Base-by-base conservation (phyloP, 2,329 filamentous ascomycete species). In the Aspergillus fijiensis region DNA sequence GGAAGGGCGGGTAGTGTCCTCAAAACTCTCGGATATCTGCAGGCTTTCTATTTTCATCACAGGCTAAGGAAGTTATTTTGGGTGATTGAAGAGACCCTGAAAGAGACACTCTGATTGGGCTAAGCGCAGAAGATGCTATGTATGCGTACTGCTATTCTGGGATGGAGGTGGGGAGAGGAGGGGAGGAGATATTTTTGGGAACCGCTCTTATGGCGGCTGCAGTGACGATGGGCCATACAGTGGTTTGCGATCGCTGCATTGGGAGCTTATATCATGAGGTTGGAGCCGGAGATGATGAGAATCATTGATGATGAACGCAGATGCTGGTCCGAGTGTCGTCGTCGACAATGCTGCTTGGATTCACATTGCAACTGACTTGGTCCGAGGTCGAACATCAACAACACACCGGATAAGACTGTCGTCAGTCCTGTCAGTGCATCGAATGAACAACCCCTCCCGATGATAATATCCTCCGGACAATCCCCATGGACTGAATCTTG, bases 41-140 rank as follows among this genome's bases (percentile, higher is more conserved):
- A 35, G 53, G 29, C 14, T 35, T 55, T 55, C 53, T 55, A 55
- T 49, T 49, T 55, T 55, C 53, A 55, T 55, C 53, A 27, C 29
- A 55, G 33, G 27, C 53, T n/a, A 50, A 48, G 53, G 27, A 55
- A 49, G 53, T 55, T 55, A 55, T 55, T 55, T 49, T 23, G 31
- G 53, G 45, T 33, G 48, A 55, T 47, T 5, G 42, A 42, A 49
- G 39, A 35, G 53, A 31, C 39, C 48, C 27, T 49, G 25, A 14
- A 9, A 5, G 39, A 45, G 14, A 16, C 5, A 5, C n/a, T 45
- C 16, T 21, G 27, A 29, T 6, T 49, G 9, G n/a, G 12, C 4
- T 19, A 23, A 19, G 29, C n/a, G 29, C 11, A 21, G n/a, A 2
- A 31, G 42, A 29, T 49, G 29, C 51, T 42, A 42, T 35, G 33